Evolutionary conservation across 2,329 filamentous ascomycete species (phyloP).

Genomic region (Coniella lustricola): DNA sequence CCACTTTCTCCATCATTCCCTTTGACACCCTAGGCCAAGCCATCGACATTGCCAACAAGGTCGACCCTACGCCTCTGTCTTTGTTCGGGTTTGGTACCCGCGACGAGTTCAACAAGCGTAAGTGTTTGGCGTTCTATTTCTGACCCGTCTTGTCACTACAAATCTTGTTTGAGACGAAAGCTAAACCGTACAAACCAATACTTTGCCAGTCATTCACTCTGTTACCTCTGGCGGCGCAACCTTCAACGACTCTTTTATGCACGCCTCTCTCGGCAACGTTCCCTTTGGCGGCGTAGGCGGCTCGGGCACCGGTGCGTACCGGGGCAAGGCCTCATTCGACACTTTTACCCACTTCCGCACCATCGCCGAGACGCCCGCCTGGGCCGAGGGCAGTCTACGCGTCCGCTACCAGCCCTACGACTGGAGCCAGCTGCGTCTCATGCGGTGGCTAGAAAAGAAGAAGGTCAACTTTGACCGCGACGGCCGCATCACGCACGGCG

Average conservation of each 20-base stretch:
- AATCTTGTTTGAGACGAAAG: too few species aligned
- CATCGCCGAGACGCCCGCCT: conserved; percentile 55
- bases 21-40: conserved; percentile 78
- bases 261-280: conserved; percentile 58
- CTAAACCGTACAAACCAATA: too few species aligned
- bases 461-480: conserved; percentile 58
- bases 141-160: too few species aligned
- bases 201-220: conserved; percentile 45
- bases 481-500: conserved; percentile 43
- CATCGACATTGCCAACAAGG: conserved; percentile 69
- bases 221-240: conserved; percentile 62
- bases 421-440: conserved; percentile 35
- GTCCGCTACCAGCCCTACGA: conserved; percentile 62
- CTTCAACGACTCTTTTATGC: conserved; percentile 48
- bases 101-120: conserved; percentile 67
- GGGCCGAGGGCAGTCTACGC: conserved; percentile 60
- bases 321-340: conserved; percentile 68
- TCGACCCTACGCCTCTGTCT: conserved; percentile 77
- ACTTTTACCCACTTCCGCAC: conserved; percentile 53
- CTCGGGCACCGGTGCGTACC: conserved; percentile 66
- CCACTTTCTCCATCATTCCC: conserved; percentile 77
- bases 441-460: conserved; percentile 33
- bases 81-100: conserved; percentile 82
- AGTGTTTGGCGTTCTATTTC: conserved; percentile 19
- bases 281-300: conserved; percentile 75